Conservation (phyloP, 306 rosid genomes). For the Vigna reflexopilosa region DNA sequence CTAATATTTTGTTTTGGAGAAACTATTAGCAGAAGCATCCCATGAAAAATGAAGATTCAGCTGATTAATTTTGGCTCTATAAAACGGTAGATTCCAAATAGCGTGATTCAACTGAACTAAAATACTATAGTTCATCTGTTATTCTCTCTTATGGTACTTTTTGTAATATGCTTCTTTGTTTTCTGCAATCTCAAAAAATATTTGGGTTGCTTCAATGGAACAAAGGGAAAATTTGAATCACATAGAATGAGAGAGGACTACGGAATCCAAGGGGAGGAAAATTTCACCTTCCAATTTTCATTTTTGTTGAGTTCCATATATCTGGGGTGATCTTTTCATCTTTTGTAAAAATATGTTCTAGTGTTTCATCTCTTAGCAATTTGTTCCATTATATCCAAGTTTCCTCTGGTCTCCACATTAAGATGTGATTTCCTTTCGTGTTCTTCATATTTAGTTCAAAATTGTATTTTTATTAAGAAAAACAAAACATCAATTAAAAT, state of each 20-base stretch:
- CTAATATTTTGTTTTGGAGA: background rate
- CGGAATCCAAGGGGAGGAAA: background rate
- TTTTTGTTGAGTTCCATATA: background rate
- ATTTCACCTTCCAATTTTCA: background rate
- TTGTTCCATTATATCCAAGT: background rate
- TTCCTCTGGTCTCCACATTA: background rate
- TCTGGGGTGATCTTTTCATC: background rate
- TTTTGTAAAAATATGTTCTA: background rate
- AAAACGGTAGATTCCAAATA: background rate
- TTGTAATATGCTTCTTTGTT: background rate
- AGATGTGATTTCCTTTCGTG: background rate
- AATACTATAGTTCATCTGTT: background rate
- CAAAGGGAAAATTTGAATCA: background rate
- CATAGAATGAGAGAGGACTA: background rate
- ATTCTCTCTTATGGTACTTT: background rate
- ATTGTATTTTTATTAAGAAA: conserved; percentile 20
- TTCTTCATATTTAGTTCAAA: conserved; percentile 8
- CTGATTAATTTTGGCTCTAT: background rate
- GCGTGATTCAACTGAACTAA: background rate
- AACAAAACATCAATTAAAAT: background rate
- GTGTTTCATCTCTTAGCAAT: background rate
- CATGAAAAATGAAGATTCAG: background rate
- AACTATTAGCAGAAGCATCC: background rate
- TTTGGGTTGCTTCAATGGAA: background rate
- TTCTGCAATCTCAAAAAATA: background rate